A percentile compares a stretch with the other conserved stretches of the same genome.
Conservation (phyloP, 2,329 filamentous ascomycete genomes). For the Aspergillus sp. region DNA sequence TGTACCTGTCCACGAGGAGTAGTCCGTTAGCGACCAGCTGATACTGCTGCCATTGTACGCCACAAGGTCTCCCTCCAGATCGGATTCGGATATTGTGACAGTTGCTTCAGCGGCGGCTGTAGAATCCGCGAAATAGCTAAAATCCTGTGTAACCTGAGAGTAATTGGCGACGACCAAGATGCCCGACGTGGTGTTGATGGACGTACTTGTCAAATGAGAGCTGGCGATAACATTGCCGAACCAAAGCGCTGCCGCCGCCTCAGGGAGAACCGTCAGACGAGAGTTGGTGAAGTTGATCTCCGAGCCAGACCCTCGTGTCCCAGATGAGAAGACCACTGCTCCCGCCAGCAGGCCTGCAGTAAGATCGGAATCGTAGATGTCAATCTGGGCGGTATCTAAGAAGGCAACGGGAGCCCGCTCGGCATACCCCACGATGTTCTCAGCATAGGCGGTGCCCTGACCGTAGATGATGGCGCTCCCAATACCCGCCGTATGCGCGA, state of each 20-base stretch:
- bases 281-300: constrained; percentile 1
- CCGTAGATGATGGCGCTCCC: neutral
- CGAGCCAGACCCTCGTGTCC: neutral
- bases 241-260: neutral
- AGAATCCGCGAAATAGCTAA: neutral
- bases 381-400: neutral
- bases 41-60: neutral
- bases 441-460: neutral
- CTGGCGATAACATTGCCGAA: neutral
- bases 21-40: neutral
- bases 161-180: neutral
- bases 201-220: neutral
- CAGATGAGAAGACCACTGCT: neutral
- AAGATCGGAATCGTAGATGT: neutral
- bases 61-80: neutral
- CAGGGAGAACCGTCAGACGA: neutral
- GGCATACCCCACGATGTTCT: neutral
- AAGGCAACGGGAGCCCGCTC: neutral
- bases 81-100: neutral
- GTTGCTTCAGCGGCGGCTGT: neutral
- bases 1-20: neutral
- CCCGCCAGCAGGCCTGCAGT: neutral
- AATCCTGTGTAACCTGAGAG: neutral
- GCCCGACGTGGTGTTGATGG: neutral
- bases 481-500: neutral